Evolutionary conservation across 129 eudicot genomes (phyloP).

Genomic region (Chrysanthemum seticuspe): DNA sequence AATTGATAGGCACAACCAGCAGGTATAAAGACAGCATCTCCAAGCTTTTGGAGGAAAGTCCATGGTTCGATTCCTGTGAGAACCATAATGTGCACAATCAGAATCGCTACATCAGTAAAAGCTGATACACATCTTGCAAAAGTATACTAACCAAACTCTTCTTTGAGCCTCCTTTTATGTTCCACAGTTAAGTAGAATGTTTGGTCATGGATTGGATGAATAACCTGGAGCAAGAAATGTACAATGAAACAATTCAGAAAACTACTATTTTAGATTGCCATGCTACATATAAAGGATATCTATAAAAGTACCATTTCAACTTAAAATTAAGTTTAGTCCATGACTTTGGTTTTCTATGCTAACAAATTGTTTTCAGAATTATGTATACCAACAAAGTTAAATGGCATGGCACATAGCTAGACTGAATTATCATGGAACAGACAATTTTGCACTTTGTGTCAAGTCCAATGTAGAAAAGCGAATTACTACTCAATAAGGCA

Average conservation of each 20-base stretch:
- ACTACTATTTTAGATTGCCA: neutral
- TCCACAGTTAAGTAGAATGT: constrained; percentile 40
- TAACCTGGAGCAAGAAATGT: constrained; percentile 28
- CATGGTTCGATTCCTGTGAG: constrained; percentile 45
- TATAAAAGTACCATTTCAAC: too few relatives aligned
- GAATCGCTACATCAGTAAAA: neutral
- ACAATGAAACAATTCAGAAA: neutral
- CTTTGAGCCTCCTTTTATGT: constrained; percentile 56
- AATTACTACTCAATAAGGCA: neutral
- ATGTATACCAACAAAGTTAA: too few relatives aligned
- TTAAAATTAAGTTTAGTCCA: too few relatives aligned
- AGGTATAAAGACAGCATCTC: constrained; percentile 47
- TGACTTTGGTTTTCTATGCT: too few relatives aligned
- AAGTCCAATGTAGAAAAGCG: neutral
- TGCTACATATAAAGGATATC: neutral
- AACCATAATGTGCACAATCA: constrained; percentile 7
- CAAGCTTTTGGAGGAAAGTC: constrained; percentile 43
- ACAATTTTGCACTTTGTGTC: neutral
- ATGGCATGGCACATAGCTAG: too few relatives aligned
- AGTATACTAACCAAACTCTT: constrained; percentile 45
- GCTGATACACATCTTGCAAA: constrained; percentile 1
- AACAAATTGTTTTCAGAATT: too few relatives aligned
- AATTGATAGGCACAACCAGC: constrained; percentile 51
- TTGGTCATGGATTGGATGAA: constrained; percentile 62
- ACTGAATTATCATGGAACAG: neutral